These are phyloP conservation scores for Vitis labrusca DNA, from an alignment of 164 flowering plant genomes.

Conservation along the genomic window DNA sequence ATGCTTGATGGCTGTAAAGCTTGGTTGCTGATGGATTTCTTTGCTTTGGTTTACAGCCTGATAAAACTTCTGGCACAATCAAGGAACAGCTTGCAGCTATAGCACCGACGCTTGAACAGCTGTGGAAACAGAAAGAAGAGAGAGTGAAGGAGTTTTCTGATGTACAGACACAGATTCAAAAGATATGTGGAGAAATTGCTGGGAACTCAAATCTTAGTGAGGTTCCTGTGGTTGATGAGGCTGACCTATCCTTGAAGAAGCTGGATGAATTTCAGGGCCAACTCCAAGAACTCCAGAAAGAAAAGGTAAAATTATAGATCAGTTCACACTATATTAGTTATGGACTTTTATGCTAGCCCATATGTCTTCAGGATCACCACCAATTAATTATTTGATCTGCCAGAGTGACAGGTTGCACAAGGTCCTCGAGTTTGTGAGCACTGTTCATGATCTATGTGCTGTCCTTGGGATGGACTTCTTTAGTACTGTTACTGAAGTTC, in stretches of 20 bases:
- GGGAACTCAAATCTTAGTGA: conserved; percentile 50
- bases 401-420: conserved; percentile 93
- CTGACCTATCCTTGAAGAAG: conserved; percentile 74
- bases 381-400: conserved; percentile 14
- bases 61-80: conserved; percentile 75
- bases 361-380: too few relatives aligned
- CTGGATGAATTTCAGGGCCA: conserved; percentile 78
- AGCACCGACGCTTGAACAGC: conserved; percentile 72
- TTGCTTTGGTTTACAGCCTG: conserved; percentile 54
- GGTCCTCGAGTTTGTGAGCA: conserved; percentile 90
- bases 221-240: conserved; percentile 67
- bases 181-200: conserved; percentile 82
- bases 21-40: conserved; percentile 3
- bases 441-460: conserved; percentile 92
- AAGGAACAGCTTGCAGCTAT: conserved; percentile 93
- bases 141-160: conserved; percentile 76
- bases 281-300: conserved; percentile 89
- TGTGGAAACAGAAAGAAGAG: conserved; percentile 81
- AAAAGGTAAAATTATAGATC: conserved; percentile 56
- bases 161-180: conserved; percentile 81
- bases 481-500: conserved; percentile 85
- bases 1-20: too few relatives aligned
- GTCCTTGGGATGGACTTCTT: conserved; percentile 92
- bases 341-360: not conserved
- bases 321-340: not conserved